These are phyloP conservation scores for Coemansia sp. DNA, from an alignment of 192 early-diverging fungal species.

Conservation along the genomic window DNA sequence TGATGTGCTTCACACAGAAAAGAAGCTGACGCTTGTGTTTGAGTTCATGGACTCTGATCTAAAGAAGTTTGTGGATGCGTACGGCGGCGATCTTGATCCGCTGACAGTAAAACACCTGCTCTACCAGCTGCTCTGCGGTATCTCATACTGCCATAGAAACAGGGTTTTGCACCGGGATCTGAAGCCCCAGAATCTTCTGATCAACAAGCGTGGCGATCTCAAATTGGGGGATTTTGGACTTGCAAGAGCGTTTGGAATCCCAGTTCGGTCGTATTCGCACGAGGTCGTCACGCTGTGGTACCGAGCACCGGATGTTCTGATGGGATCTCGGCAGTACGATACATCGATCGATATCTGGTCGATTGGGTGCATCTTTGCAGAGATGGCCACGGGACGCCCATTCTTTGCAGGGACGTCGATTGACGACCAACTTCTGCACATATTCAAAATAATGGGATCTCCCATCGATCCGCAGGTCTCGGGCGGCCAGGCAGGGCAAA, in stretches of 20 bases:
- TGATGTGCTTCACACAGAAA: conserved; percentile 97
- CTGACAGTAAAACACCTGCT: conserved; percentile 91
- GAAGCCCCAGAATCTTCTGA: conserved; percentile 91
- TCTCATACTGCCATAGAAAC: conserved; percentile 97
- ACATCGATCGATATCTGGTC: conserved; percentile 90
- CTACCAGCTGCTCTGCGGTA: conserved; percentile 95
- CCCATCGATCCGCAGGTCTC: conserved; percentile 64
- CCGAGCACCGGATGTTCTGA: conserved; percentile 82
- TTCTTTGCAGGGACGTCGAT: conserved; percentile 90
- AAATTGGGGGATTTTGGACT: conserved; percentile 95
- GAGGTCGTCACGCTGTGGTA: conserved; percentile 91
- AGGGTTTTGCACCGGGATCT: conserved; percentile 91
- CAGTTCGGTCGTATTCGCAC: conserved; percentile 81
- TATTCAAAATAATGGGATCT: conserved; percentile 89
- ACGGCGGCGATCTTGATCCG: conserved; percentile 76
- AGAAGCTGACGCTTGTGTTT: conserved; percentile 97
- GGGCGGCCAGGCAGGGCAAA: neutral
- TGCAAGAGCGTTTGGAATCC: conserved; percentile 95
- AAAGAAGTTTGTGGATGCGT: conserved; percentile 96
- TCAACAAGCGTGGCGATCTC: conserved; percentile 87
- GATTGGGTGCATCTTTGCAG: conserved; percentile 86
- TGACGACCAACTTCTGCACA: conserved; percentile 82
- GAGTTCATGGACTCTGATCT: conserved; percentile 98
- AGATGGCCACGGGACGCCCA: conserved; percentile 86
- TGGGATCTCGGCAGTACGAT: conserved; percentile 86